Evolutionary conservation across 225 moss, liverwort and hornwort species (phyloP).

Genomic region (Straminergon stramineum): DNA sequence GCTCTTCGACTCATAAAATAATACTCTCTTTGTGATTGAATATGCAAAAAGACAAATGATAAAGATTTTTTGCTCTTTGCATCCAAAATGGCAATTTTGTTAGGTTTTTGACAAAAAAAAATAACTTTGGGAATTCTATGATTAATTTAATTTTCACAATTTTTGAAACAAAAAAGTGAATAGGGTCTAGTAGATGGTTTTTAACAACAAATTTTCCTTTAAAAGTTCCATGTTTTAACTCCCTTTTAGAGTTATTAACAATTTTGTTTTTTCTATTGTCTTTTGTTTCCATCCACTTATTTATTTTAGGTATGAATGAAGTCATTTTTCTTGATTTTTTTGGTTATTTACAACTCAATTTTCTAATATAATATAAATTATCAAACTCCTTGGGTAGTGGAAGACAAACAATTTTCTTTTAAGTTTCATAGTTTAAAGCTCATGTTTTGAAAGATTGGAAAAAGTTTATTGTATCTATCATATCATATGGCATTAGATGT

Average conservation of each 20-base stretch:
- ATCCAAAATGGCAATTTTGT: not conserved
- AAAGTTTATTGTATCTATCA: not conserved
- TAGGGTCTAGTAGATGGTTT: not conserved
- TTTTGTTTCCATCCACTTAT: rapidly evolving
- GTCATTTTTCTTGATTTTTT: not conserved
- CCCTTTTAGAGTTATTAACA: not conserved
- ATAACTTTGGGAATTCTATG: rapidly evolving
- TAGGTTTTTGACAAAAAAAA: not conserved
- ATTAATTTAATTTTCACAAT: not conserved
- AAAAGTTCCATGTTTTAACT: not conserved
- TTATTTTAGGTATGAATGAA: not conserved
- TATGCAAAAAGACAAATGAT: no score
- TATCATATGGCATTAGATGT: no score
- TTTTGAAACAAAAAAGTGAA: not conserved
- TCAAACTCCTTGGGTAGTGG: rapidly evolving
- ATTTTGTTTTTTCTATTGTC: not conserved
- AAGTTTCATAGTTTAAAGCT: not conserved
- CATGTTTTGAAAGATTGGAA: not conserved
- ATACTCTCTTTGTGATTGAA: no score
- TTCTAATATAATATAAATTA: not conserved
- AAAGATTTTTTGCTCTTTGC: not conserved
- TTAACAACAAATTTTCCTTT: not conserved
- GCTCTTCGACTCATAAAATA: no score
- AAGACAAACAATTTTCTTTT: not conserved
- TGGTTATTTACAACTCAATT: not conserved